A percentile compares a stretch with the other conserved stretches of the same genome.
phyloP scores from a whole-genome alignment of 192 early-diverging fungal genomes.

The Phycomyces blakesleeanus region DNA sequence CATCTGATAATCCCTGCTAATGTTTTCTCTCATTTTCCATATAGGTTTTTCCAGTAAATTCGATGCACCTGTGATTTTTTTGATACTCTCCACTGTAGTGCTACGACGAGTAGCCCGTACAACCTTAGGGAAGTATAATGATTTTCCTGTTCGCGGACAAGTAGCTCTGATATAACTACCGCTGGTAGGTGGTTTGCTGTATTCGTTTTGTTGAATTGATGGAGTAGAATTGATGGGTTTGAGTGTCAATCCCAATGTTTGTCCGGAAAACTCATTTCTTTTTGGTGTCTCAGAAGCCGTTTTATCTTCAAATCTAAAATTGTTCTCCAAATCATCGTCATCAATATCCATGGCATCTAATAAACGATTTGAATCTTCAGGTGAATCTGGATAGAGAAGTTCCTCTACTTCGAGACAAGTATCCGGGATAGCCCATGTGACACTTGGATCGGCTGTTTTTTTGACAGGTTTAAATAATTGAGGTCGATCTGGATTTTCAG shows the following conservation, averaged over 20 bases:
- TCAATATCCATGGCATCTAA: conserved; percentile 17
- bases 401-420: neutral
- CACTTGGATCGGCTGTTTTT: neutral
- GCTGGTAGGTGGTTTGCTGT: conserved; percentile 37
- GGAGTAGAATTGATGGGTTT: neutral
- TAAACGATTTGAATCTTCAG: neutral
- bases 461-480: conserved; percentile 1
- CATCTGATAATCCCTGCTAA: neutral
- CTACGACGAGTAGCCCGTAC: conserved; percentile 13
- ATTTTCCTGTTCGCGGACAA: conserved; percentile 29
- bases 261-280: neutral
- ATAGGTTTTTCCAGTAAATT: conserved; percentile 19
- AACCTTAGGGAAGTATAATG: conserved; percentile 43
- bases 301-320: neutral
- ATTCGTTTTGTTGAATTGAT: conserved; percentile 13
- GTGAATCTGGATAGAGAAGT: neutral
- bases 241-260: neutral
- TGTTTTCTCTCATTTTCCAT: conserved; percentile 18
- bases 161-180: conserved; percentile 40
- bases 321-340: neutral
- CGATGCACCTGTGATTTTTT: neutral
- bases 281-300: neutral
- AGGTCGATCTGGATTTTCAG: neutral
- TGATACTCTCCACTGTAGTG: neutral
- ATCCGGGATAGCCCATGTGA: neutral